Evolutionary conservation across 2,329 filamentous ascomycete genomes (phyloP), one percentile per base, ranked within the genome.

Genomic region (Botrytis cinerea): DNA sequence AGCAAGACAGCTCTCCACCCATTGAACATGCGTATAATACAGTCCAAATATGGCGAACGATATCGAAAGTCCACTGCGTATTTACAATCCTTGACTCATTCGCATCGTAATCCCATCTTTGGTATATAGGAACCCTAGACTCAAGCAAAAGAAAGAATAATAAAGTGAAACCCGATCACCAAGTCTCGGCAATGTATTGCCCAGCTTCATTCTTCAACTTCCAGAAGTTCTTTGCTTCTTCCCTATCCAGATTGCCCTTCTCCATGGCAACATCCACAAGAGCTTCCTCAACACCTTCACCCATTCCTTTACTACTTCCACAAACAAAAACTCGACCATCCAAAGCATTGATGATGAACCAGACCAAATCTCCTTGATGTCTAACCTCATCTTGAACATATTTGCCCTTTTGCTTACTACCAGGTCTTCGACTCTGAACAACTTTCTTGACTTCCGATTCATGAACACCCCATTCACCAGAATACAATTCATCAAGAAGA

Each of bases 381-480:
- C 89, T 87, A 14, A 99, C 95, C 83, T 98, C 96, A 80, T 99
- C 96, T 81, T 99, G 96, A 2, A 99, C 96, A 80, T 99, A 99
- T 77, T 92, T 91, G 76, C 93, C 93, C 78, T 94, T 92, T 32
- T 75, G 75, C 43, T 68, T 75, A 14, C 77, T 78, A 18, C 72
- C 74, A 63, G 92, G 93, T 67, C 86, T 87, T 70, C 90, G 90
- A 78, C 89, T 93, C 82, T 96, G 89, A 18, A 95, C 91, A 1
- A 96, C 92, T 60, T 90, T 92, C 84, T 95, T 94, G 69, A 95
- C 91, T 81, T 95, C 91, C 70, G 93, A 90, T 81, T 98, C 95
- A 79, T 97, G 93, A 2, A 96, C 93, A 68, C 96, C 96, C 89
- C 97, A 97, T 82, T 99, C 96, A 78, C 96, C 96, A 74, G 91